phyloP scores from a whole-genome alignment of 2,329 filamentous ascomycete genomes.

The Colletotrichum sansevieriae region DNA sequence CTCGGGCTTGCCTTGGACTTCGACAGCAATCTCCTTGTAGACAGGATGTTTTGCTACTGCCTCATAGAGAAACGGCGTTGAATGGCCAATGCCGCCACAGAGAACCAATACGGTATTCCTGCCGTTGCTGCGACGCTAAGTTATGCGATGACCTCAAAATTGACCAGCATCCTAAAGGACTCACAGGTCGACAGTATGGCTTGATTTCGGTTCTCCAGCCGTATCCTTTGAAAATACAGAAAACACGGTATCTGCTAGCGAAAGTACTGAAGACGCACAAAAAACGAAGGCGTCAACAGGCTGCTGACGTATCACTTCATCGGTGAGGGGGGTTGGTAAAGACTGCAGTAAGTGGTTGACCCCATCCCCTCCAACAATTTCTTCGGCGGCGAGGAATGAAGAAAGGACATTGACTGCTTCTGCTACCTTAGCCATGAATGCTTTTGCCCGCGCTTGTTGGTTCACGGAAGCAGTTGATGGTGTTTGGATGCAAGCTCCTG shows the following conservation, averaged over 20 bases:
- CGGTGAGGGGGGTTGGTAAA: background rate
- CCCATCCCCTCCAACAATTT: slow-evolving; percentile 4
- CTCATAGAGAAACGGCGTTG: slow-evolving; percentile 56
- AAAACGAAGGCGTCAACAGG: slow-evolving; percentile 37
- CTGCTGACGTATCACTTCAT: background rate
- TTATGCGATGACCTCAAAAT: background rate
- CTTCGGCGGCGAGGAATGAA: slow-evolving; percentile 27
- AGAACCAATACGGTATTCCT: slow-evolving; percentile 50
- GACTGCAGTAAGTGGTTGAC: slow-evolving; percentile 24
- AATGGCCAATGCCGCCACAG: slow-evolving; percentile 61
- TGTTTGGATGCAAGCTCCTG: no score
- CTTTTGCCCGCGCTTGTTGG: background rate
- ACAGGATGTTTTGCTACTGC: slow-evolving; percentile 51
- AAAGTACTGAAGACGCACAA: slow-evolving; percentile 38
- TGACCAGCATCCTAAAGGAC: background rate
- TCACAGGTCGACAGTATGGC: background rate
- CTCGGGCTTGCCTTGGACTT: slow-evolving; percentile 53
- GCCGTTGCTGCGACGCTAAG: background rate
- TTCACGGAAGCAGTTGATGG: background rate
- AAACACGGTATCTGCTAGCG: slow-evolving; percentile 32
- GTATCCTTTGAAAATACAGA: background rate
- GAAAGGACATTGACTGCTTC: slow-evolving; percentile 33
- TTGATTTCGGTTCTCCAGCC: background rate
- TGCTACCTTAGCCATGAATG: slow-evolving; percentile 8
- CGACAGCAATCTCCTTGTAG: slow-evolving; percentile 45